Evolutionary conservation across 73 alveolate genomes (phyloP).

Genomic region (Urostyla sp.): DNA sequence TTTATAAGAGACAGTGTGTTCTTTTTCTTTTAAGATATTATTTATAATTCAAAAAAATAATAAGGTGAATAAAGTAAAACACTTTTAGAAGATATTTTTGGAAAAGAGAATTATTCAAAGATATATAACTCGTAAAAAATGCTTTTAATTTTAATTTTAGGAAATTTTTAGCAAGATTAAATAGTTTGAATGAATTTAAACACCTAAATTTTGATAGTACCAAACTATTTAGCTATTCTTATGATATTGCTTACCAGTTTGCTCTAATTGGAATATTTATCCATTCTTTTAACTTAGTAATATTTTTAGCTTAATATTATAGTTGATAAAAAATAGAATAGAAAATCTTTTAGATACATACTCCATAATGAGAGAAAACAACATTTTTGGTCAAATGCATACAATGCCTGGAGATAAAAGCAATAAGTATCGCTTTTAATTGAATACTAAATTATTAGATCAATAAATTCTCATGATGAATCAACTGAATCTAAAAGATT

Average conservation of each 20-base stretch:
- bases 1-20: constrained; percentile 25
- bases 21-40: constrained; percentile 13
- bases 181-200: neutral
- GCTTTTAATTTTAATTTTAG: neutral
- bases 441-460: too few relatives aligned
- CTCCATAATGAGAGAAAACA: neutral
- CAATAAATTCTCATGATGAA: neutral
- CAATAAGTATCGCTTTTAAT: neutral
- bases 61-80: neutral
- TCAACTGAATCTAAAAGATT: neutral
- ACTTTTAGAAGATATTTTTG: constrained; percentile 18
- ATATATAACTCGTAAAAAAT: constrained; percentile 2
- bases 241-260: neutral
- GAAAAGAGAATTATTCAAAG: constrained; percentile 28
- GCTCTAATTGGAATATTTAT: neutral
- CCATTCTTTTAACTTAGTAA: constrained; percentile 23
- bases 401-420: neutral
- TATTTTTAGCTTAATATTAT: neutral
- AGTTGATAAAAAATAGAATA: constrained; percentile 1
- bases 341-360: constrained; percentile 1
- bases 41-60: neutral
- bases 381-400: neutral
- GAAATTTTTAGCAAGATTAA: constrained; percentile 1
- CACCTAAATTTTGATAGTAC: neutral
- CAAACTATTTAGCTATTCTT: neutral